Percentiles rank a stretch among this genome's conserved stretches.
Evolutionary conservation across 2,329 filamentous ascomycete genomes (phyloP).

Genomic region (Ambrosiella cleistominuta): DNA sequence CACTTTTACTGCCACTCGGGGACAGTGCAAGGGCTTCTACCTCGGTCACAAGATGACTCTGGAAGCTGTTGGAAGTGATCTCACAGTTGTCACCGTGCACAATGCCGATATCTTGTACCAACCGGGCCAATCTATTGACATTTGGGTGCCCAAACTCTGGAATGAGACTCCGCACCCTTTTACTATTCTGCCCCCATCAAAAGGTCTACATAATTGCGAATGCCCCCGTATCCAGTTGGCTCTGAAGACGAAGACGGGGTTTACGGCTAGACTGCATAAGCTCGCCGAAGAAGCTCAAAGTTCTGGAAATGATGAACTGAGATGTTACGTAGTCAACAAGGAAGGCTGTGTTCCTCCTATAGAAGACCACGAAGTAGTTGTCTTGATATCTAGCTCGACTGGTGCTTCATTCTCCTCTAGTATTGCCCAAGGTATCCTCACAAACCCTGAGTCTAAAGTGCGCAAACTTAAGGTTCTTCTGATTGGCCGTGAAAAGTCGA

Average conservation of each 20-base stretch:
- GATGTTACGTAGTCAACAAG: constrained; percentile 36
- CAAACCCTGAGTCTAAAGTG: constrained; percentile 24
- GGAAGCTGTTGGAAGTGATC: constrained; percentile 32
- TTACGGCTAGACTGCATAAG: constrained; percentile 35
- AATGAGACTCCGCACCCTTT: constrained; percentile 41
- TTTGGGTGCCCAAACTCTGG: constrained; percentile 40
- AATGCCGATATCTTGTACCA: constrained; percentile 41
- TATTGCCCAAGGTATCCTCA: constrained; percentile 29
- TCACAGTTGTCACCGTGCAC: constrained; percentile 40
- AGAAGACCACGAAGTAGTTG: constrained; percentile 40
- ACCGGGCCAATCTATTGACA: constrained; percentile 41
- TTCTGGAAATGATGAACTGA: constrained; percentile 19
- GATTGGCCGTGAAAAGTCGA: constrained; percentile 35
- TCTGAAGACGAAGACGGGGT: constrained; percentile 37
- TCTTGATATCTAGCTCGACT: constrained; percentile 44
- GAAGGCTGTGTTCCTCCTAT: constrained; percentile 37
- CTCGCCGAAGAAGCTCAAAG: constrained; percentile 25
- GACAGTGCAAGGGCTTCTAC: constrained; percentile 25
- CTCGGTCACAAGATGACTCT: constrained; percentile 36
- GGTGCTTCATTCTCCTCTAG: constrained; percentile 44
- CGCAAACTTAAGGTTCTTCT: constrained; percentile 27
- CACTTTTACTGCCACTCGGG: constrained; percentile 20
- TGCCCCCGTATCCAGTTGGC: constrained; percentile 44
- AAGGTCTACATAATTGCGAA: constrained; percentile 31
- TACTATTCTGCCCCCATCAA: constrained; percentile 39